Base-by-base conservation (phyloP, 345 rosid genomes). In the Ceriops zippeliana region DNA sequence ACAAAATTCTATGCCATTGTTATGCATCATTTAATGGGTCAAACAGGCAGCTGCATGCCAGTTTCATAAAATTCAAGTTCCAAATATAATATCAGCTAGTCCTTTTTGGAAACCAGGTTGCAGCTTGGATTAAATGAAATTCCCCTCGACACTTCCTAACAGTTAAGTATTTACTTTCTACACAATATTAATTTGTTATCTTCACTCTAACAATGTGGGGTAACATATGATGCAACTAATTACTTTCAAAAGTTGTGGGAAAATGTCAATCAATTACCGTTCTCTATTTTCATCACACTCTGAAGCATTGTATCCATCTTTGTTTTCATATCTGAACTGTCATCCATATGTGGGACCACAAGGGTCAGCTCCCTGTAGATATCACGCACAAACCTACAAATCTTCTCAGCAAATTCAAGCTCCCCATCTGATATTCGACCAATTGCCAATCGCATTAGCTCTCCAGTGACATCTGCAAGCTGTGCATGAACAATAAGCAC, bases 401-500 rank as follows among this genome's bases (percentile, higher is more conserved):
- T 91, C 75, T 84, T 78, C 84, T 88, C 77, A 5, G 96, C 91
- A 61, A 70, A 95, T 68, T 91, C 96, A 52, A 89, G 79, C 74
- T 95, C 96, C 62, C 91, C 93, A 67, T 95, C 96, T 62, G 98
- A 95, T 81, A 95, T 84, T 58, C 89, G 80, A 66, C 97, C 93
- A 47, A 95, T 90, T 9, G 99, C 99, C 87, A 95, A 73, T 57
- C 98, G 70, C 99, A 95, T 95, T 74, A 95, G 81, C 78, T 95
- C 99, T 76, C 99, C 99, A 32, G 99, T 95, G 84, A 91, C 74
- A 78, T 95, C 99, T 22, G 99, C 97, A 81, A 95, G 84, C 97
- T 95, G 71, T 34, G 72, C 15, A 65, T 24, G 27, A 52, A 66
- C 20, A 37, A 2, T 26, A 63, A 74, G 47, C 32, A 69, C 62